Evolutionary conservation across 108 stramenopile genomes (phyloP).

Genomic region (Cyclotella kingstonii): DNA sequence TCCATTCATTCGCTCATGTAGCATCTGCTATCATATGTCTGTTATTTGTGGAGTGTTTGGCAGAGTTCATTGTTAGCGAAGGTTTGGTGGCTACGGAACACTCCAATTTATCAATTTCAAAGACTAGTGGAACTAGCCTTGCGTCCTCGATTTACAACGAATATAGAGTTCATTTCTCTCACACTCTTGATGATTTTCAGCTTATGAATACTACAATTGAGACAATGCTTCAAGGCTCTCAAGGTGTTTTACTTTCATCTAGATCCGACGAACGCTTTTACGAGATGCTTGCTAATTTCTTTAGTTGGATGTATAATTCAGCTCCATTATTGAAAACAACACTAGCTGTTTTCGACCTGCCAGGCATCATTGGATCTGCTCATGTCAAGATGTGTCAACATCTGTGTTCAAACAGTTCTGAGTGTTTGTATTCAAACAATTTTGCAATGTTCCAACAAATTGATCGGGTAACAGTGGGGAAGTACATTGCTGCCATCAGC

Average conservation of each 20-base stretch:
- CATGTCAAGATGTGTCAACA: slow-evolving; percentile 46
- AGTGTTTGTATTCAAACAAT: slow-evolving; percentile 34
- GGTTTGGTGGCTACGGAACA: slow-evolving; percentile 33
- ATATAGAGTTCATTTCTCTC: slow-evolving; percentile 44
- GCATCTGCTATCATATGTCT: slow-evolving; percentile 39
- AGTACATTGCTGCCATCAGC: slow-evolving; percentile 42
- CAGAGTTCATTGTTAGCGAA: slow-evolving; percentile 49
- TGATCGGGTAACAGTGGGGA: slow-evolving; percentile 32
- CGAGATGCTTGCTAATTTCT: slow-evolving; percentile 25
- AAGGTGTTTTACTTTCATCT: slow-evolving; percentile 14
- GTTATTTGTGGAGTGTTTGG: slow-evolving; percentile 52
- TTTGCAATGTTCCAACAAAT: slow-evolving; percentile 37
- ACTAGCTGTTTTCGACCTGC: slow-evolving; percentile 50
- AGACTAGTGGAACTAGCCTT: slow-evolving; percentile 33
- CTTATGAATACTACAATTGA: slow-evolving; percentile 25
- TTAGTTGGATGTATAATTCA: slow-evolving; percentile 35
- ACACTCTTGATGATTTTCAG: slow-evolving; percentile 33
- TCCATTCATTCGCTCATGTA: slow-evolving; percentile 43
- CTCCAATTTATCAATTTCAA: slow-evolving; percentile 4
- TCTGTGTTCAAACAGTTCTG: slow-evolving; percentile 34
- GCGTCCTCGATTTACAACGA: slow-evolving; percentile 53
- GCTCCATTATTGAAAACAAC: slow-evolving; percentile 42
- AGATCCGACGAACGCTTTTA: slow-evolving; percentile 28
- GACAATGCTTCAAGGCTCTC: slow-evolving; percentile 7
- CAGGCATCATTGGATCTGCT: slow-evolving; percentile 43